Evolutionary conservation across 495 filamentous ascomycete species (phyloP).

Genomic region (Aspergillus sclerotioniger): DNA sequence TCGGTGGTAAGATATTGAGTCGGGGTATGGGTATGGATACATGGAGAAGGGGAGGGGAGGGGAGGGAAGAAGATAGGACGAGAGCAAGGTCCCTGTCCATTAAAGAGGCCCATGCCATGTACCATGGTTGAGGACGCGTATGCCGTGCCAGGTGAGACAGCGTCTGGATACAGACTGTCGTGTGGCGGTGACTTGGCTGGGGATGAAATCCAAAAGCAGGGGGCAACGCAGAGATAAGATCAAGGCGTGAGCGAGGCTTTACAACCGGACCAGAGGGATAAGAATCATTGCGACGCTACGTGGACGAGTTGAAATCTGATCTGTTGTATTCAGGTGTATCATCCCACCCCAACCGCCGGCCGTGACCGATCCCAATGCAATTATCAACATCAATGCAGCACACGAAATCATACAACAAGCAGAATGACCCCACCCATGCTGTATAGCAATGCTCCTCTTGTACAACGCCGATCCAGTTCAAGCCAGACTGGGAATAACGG

Average conservation of each 20-base stretch:
- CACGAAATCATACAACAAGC: not conserved
- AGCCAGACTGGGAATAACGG: conserved; percentile 7
- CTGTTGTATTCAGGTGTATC: conserved; percentile 3
- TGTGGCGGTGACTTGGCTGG: not conserved
- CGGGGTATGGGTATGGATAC: not conserved
- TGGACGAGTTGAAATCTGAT: not conserved
- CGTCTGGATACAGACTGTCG: not conserved
- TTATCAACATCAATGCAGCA: conserved; percentile 1
- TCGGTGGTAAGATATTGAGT: not conserved
- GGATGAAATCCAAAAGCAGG: not conserved
- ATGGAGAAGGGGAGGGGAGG: no score
- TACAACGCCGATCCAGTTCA: conserved; percentile 21
- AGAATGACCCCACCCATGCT: conserved; percentile 18
- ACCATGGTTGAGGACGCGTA: conserved; percentile 19
- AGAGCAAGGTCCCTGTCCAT: not conserved
- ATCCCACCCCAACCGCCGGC: not conserved
- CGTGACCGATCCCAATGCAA: conserved; percentile 6
- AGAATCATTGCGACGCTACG: not conserved
- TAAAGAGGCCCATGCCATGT: not conserved
- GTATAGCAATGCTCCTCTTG: conserved; percentile 21
- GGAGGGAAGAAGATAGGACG: not conserved
- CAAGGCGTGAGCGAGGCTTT: not conserved
- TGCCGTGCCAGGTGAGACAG: conserved; percentile 15
- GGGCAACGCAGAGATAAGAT: not conserved
- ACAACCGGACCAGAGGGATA: not conserved